Percentiles rank a stretch among this genome's conserved stretches.
These are phyloP conservation scores for Fusarium stilboides DNA, from an alignment of 2,329 filamentous ascomycete genomes.

Conservation along the genomic window DNA sequence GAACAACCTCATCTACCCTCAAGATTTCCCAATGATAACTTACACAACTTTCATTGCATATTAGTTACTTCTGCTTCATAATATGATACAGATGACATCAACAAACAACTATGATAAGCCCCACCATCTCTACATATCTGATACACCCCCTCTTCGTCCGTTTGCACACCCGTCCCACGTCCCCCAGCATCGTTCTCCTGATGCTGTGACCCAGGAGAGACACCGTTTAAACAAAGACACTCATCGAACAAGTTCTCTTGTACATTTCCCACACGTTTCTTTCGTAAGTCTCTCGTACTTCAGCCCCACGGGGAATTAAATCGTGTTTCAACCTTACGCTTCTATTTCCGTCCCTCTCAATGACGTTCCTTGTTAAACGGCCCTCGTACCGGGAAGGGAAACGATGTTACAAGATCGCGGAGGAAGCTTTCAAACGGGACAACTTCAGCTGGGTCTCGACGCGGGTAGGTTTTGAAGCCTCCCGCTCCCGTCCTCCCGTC, in stretches of 20 bases:
- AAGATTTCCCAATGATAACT: background rate
- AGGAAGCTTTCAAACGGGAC: conserved; percentile 14
- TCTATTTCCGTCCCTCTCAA: conserved; percentile 40
- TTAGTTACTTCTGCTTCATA: background rate
- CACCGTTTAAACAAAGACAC: background rate
- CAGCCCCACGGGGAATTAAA: conserved; percentile 23
- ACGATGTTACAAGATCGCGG: conserved; percentile 14
- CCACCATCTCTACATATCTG: background rate
- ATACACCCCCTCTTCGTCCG: conserved; percentile 26
- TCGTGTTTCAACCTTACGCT: conserved; percentile 24
- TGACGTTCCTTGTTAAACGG: conserved; percentile 34
- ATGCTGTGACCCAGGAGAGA: conserved; percentile 43
- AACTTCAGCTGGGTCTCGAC: conserved; percentile 28
- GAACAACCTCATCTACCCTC: background rate
- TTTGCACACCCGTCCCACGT: conserved; percentile 48
- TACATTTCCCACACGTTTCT: background rate
- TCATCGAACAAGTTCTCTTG: background rate
- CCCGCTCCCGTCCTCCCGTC: conserved; percentile 31
- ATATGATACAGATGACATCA: background rate
- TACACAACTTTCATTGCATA: background rate
- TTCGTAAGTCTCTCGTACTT: background rate
- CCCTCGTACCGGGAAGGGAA: conserved; percentile 1
- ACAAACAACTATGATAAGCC: background rate
- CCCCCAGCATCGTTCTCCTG: conserved; percentile 34
- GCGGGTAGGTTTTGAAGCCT: conserved; percentile 22